phyloP scores from a whole-genome alignment of 176 grass and related monocot species.

The Poa pratensis region DNA sequence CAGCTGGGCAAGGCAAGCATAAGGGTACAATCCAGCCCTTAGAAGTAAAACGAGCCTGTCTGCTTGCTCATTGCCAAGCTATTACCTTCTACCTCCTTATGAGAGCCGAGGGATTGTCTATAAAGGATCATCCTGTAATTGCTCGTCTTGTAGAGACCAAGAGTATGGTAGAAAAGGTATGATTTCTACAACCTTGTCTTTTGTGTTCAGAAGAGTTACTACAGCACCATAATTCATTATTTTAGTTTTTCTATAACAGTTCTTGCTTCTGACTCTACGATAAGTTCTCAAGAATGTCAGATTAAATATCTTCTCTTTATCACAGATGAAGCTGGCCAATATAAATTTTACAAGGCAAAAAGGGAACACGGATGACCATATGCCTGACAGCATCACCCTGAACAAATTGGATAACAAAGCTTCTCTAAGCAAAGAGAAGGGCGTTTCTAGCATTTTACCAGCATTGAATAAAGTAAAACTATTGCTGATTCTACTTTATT shows the following conservation, averaged over 20 bases:
- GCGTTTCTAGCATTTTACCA: not conserved
- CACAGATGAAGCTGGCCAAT: constrained; percentile 57
- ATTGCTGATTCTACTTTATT: constrained; percentile 12
- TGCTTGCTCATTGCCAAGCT: constrained; percentile 80
- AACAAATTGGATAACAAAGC: constrained; percentile 14
- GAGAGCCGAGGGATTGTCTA: constrained; percentile 80
- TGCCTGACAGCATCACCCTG: constrained; percentile 17
- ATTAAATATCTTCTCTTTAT: constrained; percentile 29
- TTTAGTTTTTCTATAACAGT: not conserved
- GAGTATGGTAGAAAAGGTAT: constrained; percentile 81
- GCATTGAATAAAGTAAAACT: constrained; percentile 36
- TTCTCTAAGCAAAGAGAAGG: constrained; percentile 34
- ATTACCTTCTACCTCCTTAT: constrained; percentile 98
- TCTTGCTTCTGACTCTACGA: not conserved
- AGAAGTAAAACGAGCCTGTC: constrained; percentile 75
- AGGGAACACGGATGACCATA: constrained; percentile 16
- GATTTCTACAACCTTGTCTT: not conserved
- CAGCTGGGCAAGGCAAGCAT: constrained; percentile 39
- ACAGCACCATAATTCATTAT: not conserved
- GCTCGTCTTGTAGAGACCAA: constrained; percentile 87
- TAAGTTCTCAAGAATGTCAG: constrained; percentile 1
- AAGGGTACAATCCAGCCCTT: constrained; percentile 57
- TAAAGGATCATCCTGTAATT: constrained; percentile 93
- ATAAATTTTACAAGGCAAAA: constrained; percentile 30
- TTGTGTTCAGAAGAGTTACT: not conserved